A percentile compares a stretch with the other conserved stretches of the same genome.
These are phyloP conservation scores for Albatrellus sp. DNA, from an alignment of 1,284 basidiomycete genomes.

Conservation along the genomic window DNA sequence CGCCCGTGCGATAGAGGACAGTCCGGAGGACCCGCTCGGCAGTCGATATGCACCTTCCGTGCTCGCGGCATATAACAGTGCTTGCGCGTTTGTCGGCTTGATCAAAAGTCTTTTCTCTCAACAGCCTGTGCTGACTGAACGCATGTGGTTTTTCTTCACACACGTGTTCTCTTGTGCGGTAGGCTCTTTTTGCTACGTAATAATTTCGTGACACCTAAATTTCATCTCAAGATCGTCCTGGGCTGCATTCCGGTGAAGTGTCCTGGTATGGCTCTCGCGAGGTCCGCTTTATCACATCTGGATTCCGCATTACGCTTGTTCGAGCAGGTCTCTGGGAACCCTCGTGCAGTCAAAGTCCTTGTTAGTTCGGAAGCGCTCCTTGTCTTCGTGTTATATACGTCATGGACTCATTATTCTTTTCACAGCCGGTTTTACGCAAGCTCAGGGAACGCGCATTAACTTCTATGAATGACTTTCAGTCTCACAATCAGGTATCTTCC, in stretches of 20 bases:
- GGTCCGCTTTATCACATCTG: constrained; percentile 48
- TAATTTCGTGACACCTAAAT: neutral
- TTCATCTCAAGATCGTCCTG: constrained; percentile 40
- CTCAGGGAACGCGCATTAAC: constrained; percentile 34
- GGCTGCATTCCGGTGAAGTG: constrained; percentile 53
- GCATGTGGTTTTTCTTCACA: constrained; percentile 63
- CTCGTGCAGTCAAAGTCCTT: constrained; percentile 44
- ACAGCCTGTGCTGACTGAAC: constrained; percentile 49
- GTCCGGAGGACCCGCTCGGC: constrained; percentile 47
- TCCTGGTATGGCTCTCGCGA: constrained; percentile 45
- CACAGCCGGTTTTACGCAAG: constrained; percentile 46
- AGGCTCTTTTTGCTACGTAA: constrained; percentile 18
- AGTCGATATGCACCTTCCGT: constrained; percentile 61
- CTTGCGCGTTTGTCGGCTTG: constrained; percentile 54
- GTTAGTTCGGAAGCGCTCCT: constrained; percentile 22
- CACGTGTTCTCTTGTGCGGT: constrained; percentile 66
- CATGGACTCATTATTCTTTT: neutral
- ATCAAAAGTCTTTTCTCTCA: constrained; percentile 52
- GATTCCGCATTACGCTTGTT: constrained; percentile 51
- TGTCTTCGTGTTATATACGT: neutral
- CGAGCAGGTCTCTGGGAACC: constrained; percentile 34
- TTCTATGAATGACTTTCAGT: constrained; percentile 15
- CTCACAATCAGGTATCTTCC: constrained; percentile 2
- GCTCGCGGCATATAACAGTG: constrained; percentile 50
- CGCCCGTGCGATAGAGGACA: constrained; percentile 53